Base-by-base conservation (phyloP, 441 rosid species). In the Adansonia madagascariensis region DNA sequence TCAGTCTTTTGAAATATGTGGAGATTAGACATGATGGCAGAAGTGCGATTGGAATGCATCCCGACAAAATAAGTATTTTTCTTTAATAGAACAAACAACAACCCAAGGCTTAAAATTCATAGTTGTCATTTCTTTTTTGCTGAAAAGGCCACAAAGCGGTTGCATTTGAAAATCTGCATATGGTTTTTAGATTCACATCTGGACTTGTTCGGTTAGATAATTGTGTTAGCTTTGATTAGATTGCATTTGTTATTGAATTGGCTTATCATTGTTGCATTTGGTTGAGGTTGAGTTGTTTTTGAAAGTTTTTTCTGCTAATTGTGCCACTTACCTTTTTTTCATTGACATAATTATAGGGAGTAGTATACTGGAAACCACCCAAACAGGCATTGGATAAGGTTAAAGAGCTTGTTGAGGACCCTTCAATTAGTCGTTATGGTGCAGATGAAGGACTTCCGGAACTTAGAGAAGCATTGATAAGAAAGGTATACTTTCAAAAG, bases 301-400 rank as follows among this genome's bases (percentile, higher is more conserved):
- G 71, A 47, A 46, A 31, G 8, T 47, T 56, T 46, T 17, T 41
- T 12, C 66, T 67, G 71, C 12, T 8, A 8, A 77, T 50, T 50
- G 31, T 20, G 62, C 15, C 41, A 74, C 53, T 14, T 27, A 60
- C 62, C 27, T 52, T 49, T 14, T 46, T 67, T 55, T 12, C 57
- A 24, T 71, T 75, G 18, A 64, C 22, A 56, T 15, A 12, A 50
- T 27, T 55, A 44, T 61, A 97, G 98, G 98, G 98, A 65, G 97
- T 97, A 1, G 98, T 94, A 73, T 87, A 92, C 80, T 92, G 98
- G 98, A 97, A 89, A 79, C 99, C 99, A 56, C 99, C 98, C 70
- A 78, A 89, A 83, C 76, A 82, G 60, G 99, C 98, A 6, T 62
- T 94, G 81, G 89, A 90, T 7, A 93, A 86, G 87, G 97, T 97